Evolutionary conservation across 371 early-diverging fungal species (phyloP).

Genomic region (Cladochytrium tenue): DNA sequence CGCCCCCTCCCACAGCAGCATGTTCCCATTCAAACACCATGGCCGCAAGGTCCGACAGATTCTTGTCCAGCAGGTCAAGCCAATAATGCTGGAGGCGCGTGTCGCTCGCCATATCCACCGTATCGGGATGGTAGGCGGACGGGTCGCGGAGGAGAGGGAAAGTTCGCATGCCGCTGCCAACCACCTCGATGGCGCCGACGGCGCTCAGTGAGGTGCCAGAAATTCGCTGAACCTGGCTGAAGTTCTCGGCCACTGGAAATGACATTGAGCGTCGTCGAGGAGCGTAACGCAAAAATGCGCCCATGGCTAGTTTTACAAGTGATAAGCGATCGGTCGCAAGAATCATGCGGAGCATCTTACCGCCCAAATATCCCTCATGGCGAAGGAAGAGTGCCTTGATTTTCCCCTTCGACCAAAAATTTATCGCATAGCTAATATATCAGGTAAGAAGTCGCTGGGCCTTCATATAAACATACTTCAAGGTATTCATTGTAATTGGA

Average conservation of each 20-base stretch:
- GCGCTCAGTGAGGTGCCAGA: conserved; percentile 47
- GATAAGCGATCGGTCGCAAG: background rate
- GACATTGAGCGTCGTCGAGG: conserved; percentile 26
- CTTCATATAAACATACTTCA: conserved; percentile 52
- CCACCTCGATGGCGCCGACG: conserved; percentile 63
- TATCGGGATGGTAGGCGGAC: conserved; percentile 63
- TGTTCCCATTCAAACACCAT: conserved; percentile 52
- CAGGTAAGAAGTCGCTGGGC: background rate
- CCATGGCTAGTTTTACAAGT: conserved; percentile 54
- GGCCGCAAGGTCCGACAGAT: conserved; percentile 54
- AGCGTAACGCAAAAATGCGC: conserved; percentile 66
- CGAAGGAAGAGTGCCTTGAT: conserved; percentile 93
- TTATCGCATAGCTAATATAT: conserved; percentile 73
- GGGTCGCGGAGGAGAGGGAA: conserved; percentile 56
- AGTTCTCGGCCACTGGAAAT: conserved; percentile 74
- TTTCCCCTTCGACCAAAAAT: conserved; percentile 94
- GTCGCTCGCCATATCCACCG: conserved; percentile 52
- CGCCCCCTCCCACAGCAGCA: background rate
- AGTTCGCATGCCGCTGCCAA: conserved; percentile 40
- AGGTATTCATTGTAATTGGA: conserved; percentile 93
- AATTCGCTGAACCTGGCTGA: conserved; percentile 56
- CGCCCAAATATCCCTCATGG: conserved; percentile 96
- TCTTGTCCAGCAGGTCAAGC: conserved; percentile 64
- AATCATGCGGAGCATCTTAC: background rate
- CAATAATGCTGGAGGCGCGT: conserved; percentile 59